Evolutionary conservation across 805 yeast species (phyloP), one percentile per base, ranked within the genome.

Genomic region (Yarrowia sp.): DNA sequence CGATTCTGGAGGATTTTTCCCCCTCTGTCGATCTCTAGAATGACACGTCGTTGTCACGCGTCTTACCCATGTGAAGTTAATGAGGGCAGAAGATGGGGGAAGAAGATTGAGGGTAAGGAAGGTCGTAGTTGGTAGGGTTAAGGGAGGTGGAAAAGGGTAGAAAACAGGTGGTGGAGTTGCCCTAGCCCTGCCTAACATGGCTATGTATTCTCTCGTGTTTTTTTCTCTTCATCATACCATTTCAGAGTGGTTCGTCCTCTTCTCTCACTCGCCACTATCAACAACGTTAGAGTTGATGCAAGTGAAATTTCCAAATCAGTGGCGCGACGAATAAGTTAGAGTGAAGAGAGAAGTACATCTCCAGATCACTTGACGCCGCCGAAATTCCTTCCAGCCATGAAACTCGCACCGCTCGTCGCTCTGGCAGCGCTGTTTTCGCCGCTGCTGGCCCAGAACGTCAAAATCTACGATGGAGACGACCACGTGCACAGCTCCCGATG

Each of bases 251-350:
- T 24, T 5, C 5, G 5, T 24, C 5, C 5, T 24, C 5, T 24
- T 5, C 30, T 24, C 30, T 2, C 30, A 24, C 30, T 24, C 30
- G 47, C 47, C 47, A 43, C 47, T 19, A 15, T n/a, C 44, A 15
- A 17, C 17, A 42, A 39, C 44, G n/a, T 58, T 56, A 58, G 13
- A 58, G 64, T 58, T 58, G 40, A 40, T 55, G 63, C 63, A 55
- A 39, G 39, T 55, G 63, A 55, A 55, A 55, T 55, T 55, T 55
- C 61, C 36, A 55, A 40, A 55, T 55, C 47, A 42, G 47, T 55
- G 58, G 58, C 58, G 58, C 58, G 58, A 36, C 36, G 30, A 24
- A 24, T 24, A 24, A 24, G 30, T 24, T 24, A 24, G 6, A 24
- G 30, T 24, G 30, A 24, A 24, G 30, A 7, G 30, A 24, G 7